Percentiles rank a stretch among this genome's conserved stretches.
Evolutionary conservation across 2,329 filamentous ascomycete genomes (phyloP).

Genomic region (Thelonectria olida): DNA sequence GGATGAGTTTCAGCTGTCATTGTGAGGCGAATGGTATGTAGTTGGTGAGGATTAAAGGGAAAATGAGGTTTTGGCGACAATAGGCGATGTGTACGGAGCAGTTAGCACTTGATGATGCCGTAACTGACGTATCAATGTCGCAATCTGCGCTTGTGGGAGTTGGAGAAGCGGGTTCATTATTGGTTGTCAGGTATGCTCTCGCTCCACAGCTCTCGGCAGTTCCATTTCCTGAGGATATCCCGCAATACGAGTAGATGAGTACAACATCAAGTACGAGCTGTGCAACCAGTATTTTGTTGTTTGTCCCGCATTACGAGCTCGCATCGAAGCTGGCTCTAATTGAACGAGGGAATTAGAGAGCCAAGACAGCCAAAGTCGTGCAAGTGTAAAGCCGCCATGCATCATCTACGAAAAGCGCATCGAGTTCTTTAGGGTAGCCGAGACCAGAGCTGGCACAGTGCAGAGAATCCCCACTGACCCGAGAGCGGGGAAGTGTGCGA

Average conservation of each 20-base stretch:
- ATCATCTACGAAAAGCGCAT: too few species aligned
- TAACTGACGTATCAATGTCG: constrained; percentile 13
- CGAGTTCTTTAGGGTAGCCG: constrained; percentile 1
- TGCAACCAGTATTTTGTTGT: too few species aligned
- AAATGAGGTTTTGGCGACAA: background rate
- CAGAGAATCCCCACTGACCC: background rate
- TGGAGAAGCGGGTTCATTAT: constrained; percentile 1
- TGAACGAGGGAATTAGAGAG: too few species aligned
- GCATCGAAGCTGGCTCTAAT: too few species aligned
- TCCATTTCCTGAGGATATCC: background rate
- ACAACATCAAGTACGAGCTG: too few species aligned
- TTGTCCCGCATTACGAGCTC: too few species aligned
- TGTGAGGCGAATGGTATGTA: constrained; percentile 1
- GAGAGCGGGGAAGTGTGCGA: background rate
- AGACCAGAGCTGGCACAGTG: background rate
- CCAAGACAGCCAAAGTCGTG: too few species aligned
- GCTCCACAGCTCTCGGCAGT: constrained; percentile 1
- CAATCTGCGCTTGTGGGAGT: constrained; percentile 8
- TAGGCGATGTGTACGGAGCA: background rate
- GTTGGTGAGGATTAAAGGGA: background rate
- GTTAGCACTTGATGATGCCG: constrained; percentile 4
- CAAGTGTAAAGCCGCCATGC: too few species aligned
- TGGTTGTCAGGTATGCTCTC: background rate
- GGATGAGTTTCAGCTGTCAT: constrained; percentile 48
- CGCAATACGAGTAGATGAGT: too few species aligned